Evolutionary conservation across 352 stramenopile species (phyloP), one percentile per base, ranked within the genome.

Genomic region (Phytophthora tubulina): DNA sequence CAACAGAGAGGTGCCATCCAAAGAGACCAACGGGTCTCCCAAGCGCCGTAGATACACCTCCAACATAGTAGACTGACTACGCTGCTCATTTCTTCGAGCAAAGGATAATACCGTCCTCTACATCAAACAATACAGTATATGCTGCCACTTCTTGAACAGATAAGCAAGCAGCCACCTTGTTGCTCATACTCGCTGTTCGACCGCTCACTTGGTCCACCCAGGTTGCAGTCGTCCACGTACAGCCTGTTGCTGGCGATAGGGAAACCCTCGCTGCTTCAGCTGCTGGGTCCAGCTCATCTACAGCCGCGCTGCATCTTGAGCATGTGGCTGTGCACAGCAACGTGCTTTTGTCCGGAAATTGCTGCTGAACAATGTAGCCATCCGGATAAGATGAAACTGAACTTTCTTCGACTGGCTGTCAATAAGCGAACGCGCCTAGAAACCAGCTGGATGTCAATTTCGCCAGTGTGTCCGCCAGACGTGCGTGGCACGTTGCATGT

Each of bases 1-100:
- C 4, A 45, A 42, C 48, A 45, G 44, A 53, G 52, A 69, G 10
- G 11, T 15, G 32, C 5, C 10, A 8, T 15, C 8, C 8, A 58
- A 74, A 11, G 73, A 80, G 59, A 55, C n/a, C 44, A 63, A 65
- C 36, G 73, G 73, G 42, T 80, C 73, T 36, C 73, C 73, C 35
- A 80, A 80, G 59, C 73, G 73, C 14, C 73, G 73, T 21, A 66
- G 64, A 17, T 80, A 80, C 68, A 72, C 69, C 3, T 42, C 54
- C 7, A 70, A 63, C 36, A 6, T 62, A 0, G 10, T 66, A 21
- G 44, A 57, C 7, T 42, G 21, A 55, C 3, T 35, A 53, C 13
- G 21, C 21, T 27, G 21, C 21, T 27, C 21, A 27, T 27, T 27
- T 27, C 21, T 27, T 27, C 21, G 21, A 27, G 21, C 21, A 27